Evolutionary conservation across 2,329 filamentous ascomycete species (phyloP).

Genomic region (Ascocoryne sarcoides): DNA sequence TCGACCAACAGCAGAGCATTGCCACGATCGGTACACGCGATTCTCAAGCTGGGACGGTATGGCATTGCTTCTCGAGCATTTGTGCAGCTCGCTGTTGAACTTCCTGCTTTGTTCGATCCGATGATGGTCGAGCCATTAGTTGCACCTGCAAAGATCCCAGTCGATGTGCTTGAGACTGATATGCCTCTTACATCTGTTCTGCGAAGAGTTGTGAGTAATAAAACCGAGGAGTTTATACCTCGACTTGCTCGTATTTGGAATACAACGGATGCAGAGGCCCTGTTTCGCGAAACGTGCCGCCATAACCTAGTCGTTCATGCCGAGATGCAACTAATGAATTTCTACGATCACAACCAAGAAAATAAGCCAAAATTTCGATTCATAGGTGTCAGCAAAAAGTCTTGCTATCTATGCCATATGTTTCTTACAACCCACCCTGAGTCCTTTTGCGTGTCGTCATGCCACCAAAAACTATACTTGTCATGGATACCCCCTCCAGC

Average conservation of each 20-base stretch:
- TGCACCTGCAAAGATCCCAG: slow-evolving; percentile 7
- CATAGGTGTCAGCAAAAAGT: slow-evolving; percentile 30
- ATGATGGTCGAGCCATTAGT: slow-evolving; percentile 18
- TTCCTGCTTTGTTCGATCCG: slow-evolving; percentile 17
- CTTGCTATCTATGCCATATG: slow-evolving; percentile 27
- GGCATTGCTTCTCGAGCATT: slow-evolving; percentile 22
- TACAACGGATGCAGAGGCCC: slow-evolving; percentile 13
- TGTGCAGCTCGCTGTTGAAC: slow-evolving; percentile 23
- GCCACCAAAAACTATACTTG: slow-evolving; percentile 29
- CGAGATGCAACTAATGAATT: slow-evolving; percentile 28
- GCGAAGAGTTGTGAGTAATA: slow-evolving; percentile 5
- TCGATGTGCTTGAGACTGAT: slow-evolving; percentile 1
- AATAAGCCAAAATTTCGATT: slow-evolving; percentile 17
- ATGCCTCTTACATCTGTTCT: slow-evolving; percentile 7
- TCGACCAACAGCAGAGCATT: neutral
- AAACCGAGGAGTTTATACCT: slow-evolving; percentile 5
- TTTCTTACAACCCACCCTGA: slow-evolving; percentile 24
- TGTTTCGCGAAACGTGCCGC: slow-evolving; percentile 17
- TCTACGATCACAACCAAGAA: slow-evolving; percentile 25
- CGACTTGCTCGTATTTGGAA: slow-evolving; percentile 2
- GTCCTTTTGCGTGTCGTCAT: slow-evolving; percentile 21
- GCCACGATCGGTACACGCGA: slow-evolving; percentile 11
- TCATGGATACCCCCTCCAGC: slow-evolving; percentile 26
- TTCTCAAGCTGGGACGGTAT: slow-evolving; percentile 28
- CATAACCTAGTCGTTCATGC: slow-evolving; percentile 25